A percentile compares a stretch with the other conserved stretches of the same genome.
Evolutionary conservation across 2,329 filamentous ascomycete species (phyloP).

Genomic region (Cytospora piceicola): DNA sequence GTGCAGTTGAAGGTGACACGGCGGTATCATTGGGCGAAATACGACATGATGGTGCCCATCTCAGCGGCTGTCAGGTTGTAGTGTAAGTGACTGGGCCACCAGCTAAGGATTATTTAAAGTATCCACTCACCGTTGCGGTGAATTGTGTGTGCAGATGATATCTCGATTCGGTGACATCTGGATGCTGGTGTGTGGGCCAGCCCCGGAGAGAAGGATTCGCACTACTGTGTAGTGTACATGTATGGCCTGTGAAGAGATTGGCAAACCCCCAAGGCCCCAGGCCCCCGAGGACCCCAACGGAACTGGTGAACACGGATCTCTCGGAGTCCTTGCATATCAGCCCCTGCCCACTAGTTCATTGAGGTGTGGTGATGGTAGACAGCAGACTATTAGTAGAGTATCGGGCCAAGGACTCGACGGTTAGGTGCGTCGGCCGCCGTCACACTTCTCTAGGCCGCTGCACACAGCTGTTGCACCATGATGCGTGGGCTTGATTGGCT

Average conservation of each 20-base stretch:
- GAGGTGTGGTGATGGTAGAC: background rate
- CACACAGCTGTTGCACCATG: constrained; percentile 17
- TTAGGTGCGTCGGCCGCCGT: constrained; percentile 18
- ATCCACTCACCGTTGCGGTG: background rate
- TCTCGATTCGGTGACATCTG: background rate
- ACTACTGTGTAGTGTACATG: background rate
- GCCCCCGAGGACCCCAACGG: background rate
- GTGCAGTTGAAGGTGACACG: constrained; percentile 10
- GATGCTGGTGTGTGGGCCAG: background rate
- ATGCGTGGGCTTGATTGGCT: background rate
- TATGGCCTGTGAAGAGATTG: background rate
- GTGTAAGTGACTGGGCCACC: too few relatives aligned
- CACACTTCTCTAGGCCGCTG: background rate
- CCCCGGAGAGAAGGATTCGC: constrained; percentile 7
- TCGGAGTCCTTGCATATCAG: constrained; percentile 17
- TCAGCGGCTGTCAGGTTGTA: background rate
- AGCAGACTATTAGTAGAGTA: background rate
- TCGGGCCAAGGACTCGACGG: constrained; percentile 9
- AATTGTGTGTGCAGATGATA: background rate
- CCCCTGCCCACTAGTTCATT: constrained; percentile 6
- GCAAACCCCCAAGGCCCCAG: too few relatives aligned
- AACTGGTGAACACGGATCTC: background rate
- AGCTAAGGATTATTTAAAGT: background rate
- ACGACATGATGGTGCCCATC: constrained; percentile 1
- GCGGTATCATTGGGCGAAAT: constrained; percentile 13